Percentiles rank a stretch among this genome's conserved stretches.
Evolutionary conservation across 352 stramenopile species (phyloP).

Genomic region (Thraustochytrium striatum): DNA sequence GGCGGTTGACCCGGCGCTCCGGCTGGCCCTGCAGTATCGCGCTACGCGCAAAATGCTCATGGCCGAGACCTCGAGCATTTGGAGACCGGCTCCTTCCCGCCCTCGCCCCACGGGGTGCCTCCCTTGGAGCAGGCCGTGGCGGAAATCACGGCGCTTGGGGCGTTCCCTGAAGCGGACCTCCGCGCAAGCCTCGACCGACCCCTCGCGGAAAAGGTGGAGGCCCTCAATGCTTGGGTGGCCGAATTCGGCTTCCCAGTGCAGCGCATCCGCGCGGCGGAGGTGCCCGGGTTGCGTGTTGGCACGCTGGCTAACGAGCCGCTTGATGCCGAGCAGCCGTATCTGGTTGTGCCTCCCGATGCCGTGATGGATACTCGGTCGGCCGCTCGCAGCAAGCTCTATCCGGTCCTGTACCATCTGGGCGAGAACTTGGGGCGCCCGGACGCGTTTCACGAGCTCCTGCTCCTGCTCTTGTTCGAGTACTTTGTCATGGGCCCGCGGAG

Average conservation of each 20-base stretch:
- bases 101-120: no score
- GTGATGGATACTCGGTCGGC: constrained; percentile 71
- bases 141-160: no score
- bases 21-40: no score
- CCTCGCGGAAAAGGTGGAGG: not conserved
- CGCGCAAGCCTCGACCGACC: no score
- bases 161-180: no score
- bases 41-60: no score
- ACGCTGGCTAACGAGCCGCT: constrained; percentile 65
- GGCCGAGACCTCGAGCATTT: no score
- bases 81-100: no score
- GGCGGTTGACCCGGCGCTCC: no score
- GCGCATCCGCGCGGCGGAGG: constrained; percentile 62
- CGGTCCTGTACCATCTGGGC: constrained; percentile 52
- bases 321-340: constrained; percentile 64
- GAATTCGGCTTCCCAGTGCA: constrained; percentile 57
- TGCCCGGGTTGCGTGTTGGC: constrained; percentile 62
- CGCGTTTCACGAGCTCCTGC: constrained; percentile 63
- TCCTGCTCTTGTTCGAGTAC: constrained; percentile 74
- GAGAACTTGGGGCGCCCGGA: constrained; percentile 50
- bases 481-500: constrained; percentile 63
- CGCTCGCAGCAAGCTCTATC: constrained; percentile 59
- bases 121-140: no score
- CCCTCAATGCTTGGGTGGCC: constrained; percentile 62
- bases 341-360: constrained; percentile 65